Base-by-base conservation (phyloP, 2,329 filamentous ascomycete species). In the Apiospora marii region DNA sequence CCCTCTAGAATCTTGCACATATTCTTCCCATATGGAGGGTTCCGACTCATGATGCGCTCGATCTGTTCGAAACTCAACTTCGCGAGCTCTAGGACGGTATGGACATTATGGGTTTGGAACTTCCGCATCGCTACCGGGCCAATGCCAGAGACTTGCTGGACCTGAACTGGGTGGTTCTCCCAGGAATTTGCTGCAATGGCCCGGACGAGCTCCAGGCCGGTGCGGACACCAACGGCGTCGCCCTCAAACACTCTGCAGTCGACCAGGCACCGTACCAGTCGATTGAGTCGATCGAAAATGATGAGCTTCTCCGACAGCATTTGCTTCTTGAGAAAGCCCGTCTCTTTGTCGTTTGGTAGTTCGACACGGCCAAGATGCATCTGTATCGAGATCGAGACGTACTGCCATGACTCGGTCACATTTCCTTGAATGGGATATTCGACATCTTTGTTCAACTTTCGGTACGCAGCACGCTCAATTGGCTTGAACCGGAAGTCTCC, bases 81-180 rank as follows among this genome's bases (percentile, higher is more conserved):
- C 22, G 92, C 89, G 16, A 99, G 84, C n/a, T 90, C 88, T 58
- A 92, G 89, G 7, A 98, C 90, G 6, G 86, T 93, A 41, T 85
- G 90, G 71, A 98, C 89, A 0, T 91, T 91, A n/a, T 90, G 91
- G 51, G 88, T 87, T 3, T 90, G 88, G 61, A 98, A 87, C 80
- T 93, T 96, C 49, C 92, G 89, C 75, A 94, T 91, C n/a, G 90
- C 89, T 0, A 92, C 93, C 5, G 90, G 85, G 0, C 96, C 96
- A 74, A 98, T 89, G 3, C 91, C 89, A 0, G 93, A 90, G 1
- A 99, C 87, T 80, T 98, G 96, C 73, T 93, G 92, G 78, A 99
- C 88, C 76, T 98, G 93, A 30, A 92, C 86, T 0, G 93, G 90
- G 2, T 91, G 93, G 46, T 93, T 91, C 78, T 99, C 96, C 96